Percentiles rank a stretch among this genome's conserved stretches.
These are phyloP conservation scores for Berberis vulgaris DNA, from an alignment of 164 flowering plant species.

Conservation along the genomic window DNA sequence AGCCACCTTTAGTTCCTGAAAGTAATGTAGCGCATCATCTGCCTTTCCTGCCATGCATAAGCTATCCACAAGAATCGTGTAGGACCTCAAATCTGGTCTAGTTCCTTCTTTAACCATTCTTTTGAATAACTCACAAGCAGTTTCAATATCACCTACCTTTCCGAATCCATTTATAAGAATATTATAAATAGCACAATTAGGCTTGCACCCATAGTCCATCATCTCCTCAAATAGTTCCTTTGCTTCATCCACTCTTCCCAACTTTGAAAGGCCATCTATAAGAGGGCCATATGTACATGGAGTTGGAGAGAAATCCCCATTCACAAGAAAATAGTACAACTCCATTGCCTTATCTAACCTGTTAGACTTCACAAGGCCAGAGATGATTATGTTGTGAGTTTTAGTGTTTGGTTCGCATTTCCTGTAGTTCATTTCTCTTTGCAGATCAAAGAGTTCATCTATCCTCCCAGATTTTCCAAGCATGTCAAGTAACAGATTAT, in stretches of 20 bases:
- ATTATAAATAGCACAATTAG: constrained; percentile 80
- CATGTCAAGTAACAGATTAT: constrained; percentile 61
- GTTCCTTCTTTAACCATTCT: constrained; percentile 72
- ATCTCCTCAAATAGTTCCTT: constrained; percentile 64
- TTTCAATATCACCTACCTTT: constrained; percentile 62
- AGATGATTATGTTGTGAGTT: constrained; percentile 71
- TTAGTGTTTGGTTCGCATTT: constrained; percentile 58
- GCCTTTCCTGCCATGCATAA: constrained; percentile 63
- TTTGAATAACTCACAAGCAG: constrained; percentile 47
- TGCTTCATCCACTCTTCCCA: constrained; percentile 69
- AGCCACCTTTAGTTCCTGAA: constrained; percentile 45
- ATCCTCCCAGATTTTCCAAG: constrained; percentile 57
- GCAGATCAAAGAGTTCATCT: constrained; percentile 41
- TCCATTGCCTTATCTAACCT: constrained; percentile 57
- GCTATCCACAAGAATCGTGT: constrained; percentile 71
- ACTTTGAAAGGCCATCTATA: constrained; percentile 75
- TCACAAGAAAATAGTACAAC: constrained; percentile 61
- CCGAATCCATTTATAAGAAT: constrained; percentile 84
- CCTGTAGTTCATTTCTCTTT: constrained; percentile 53
- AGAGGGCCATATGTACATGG: constrained; percentile 93
- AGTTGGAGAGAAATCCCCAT: constrained; percentile 73
- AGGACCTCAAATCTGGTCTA: constrained; percentile 78
- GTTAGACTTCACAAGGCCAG: constrained; percentile 57
- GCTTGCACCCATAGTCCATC: constrained; percentile 70
- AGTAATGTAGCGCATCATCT: constrained; percentile 65